Base-by-base conservation (phyloP, 129 eudicot species). In the Artemisia argyi region DNA sequence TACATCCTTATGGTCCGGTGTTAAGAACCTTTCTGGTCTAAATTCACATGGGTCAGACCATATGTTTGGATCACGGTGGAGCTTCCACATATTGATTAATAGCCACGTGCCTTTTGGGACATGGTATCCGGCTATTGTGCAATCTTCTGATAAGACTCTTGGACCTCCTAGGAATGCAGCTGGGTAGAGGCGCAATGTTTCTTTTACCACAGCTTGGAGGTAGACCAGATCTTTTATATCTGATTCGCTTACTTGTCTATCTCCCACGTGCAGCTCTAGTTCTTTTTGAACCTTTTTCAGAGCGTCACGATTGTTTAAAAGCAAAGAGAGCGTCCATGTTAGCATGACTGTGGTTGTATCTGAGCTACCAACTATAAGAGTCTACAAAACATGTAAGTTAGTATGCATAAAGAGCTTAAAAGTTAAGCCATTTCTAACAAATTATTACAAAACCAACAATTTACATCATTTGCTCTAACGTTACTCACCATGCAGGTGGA, bases 401-500 rank as follows among this genome's bases (percentile, higher is more conserved):
- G 30, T 28, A 28, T 28, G 30, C 30, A 28, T 28, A 28, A 28
- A 28, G 30, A 28, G 4, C 30, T 28, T 28, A 3, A 28, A 28
- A 28, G 30, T 28, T 28, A 28, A 28, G 30, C 30, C 30, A 28
- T 28, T 28, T 28, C 4, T 28, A 28, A 3, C 30, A 28, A 28
- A 28, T 28, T 3, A 28, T 28, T 28, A 28, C 30, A 28, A 28
- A 28, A 28, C 3, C 30, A 28, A 28, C 30, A 28, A 28, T 28
- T 28, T 28, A 28, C 30, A 39, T 39, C 44, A 39, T 7, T 5
- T 39, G 1, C 7, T 39, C 7, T 39, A 39, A 10, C 44, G 2
- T 39, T 18, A 60, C 65, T 5, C 42, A 63, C 52, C 52, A 63
- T 63, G 68, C 51, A 63, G 9, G 68, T 63, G 18, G 68, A 35